Conservation (phyloP, 139 green algal genomes). For the Pleodorina starrii region DNA sequence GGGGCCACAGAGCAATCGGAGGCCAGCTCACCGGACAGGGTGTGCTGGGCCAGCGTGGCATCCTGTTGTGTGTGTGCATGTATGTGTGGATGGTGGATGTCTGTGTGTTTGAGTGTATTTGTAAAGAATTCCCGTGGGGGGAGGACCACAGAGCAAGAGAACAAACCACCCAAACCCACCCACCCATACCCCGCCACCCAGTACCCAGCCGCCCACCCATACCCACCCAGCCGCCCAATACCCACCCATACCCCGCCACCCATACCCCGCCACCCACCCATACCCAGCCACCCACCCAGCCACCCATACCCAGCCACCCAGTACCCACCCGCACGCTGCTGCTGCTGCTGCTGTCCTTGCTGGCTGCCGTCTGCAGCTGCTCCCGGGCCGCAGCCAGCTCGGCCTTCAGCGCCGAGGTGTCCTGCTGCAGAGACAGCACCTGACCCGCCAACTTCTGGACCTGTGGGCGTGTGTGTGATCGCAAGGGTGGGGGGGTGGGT, state of each 20-base stretch:
- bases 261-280: no score
- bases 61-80: not conserved
- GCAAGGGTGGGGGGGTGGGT: not conserved
- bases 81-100: not conserved
- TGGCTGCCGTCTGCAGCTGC: not conserved
- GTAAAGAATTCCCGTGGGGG: no score
- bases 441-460: not conserved
- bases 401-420: not conserved
- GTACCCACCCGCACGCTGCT: not conserved
- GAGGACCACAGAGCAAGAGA: no score
- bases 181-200: no score
- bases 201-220: no score
- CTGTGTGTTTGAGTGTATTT: not conserved
- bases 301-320: no score
- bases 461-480: not conserved
- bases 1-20: no score
- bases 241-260: no score
- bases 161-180: no score
- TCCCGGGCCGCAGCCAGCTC: slow-evolving; percentile 12
- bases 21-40: not conserved
- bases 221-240: no score
- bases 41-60: no score
- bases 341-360: slow-evolving; percentile 20
- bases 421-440: slow-evolving; percentile 3
- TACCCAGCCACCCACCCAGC: no score